Conservation (phyloP, 345 rosid genomes). For the Bruguiera sexangula region DNA sequence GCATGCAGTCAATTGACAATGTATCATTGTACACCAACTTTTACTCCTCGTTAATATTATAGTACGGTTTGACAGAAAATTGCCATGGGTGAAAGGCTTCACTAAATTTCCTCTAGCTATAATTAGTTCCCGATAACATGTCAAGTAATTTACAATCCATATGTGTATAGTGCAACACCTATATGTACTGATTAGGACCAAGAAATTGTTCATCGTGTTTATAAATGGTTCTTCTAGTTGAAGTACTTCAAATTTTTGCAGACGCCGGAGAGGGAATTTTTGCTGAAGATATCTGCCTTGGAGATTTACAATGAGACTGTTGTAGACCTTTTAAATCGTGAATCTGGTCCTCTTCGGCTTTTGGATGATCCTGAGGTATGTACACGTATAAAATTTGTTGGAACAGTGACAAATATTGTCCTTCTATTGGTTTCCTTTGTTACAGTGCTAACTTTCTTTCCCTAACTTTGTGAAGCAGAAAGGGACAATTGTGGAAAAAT, state of each 20-base stretch:
- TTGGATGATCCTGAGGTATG: slow-evolving; percentile 96
- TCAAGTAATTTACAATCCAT: neutral
- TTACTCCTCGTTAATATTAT: too few species aligned
- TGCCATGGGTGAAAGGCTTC: neutral
- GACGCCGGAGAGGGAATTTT: slow-evolving; percentile 70
- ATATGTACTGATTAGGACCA: neutral
- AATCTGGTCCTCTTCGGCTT: slow-evolving; percentile 80
- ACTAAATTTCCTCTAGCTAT: neutral
- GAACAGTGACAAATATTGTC: neutral
- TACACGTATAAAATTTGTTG: neutral
- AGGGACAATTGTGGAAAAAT: slow-evolving; percentile 84
- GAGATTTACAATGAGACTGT: slow-evolving; percentile 95
- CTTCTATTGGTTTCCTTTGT: neutral
- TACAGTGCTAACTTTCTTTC: slow-evolving; percentile 14
- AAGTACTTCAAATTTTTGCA: slow-evolving; percentile 17
- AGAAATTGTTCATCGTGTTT: neutral
- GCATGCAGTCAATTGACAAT: too few species aligned
- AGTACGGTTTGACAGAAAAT: neutral
- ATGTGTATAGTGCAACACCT: neutral
- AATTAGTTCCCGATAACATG: too few species aligned
- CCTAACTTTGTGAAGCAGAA: slow-evolving; percentile 45
- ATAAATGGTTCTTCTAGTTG: neutral
- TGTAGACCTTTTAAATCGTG: slow-evolving; percentile 73
- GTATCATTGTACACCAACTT: too few species aligned
- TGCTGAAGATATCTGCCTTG: slow-evolving; percentile 77